A percentile compares a stretch with the other conserved stretches of the same genome.
phyloP scores from a whole-genome alignment of 1,139 yeast species.

The Yamadazyma atlantica region DNA sequence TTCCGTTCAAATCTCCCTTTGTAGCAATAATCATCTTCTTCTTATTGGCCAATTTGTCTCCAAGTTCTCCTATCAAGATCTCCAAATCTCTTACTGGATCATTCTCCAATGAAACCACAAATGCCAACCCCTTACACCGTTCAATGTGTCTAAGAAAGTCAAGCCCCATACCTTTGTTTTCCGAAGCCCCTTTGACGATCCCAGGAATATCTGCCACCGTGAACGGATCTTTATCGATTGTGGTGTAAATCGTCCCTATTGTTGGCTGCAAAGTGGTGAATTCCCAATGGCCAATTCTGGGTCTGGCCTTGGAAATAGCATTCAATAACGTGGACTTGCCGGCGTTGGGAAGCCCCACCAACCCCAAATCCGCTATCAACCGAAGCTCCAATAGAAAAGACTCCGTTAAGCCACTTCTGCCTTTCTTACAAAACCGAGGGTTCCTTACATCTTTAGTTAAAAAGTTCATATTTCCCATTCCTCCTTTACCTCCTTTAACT shows the following conservation, averaged over 20 bases:
- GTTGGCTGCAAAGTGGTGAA: constrained; percentile 93
- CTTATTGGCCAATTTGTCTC: constrained; percentile 59
- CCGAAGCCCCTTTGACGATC: constrained; percentile 80
- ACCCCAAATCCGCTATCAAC: constrained; percentile 85
- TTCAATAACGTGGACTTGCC: constrained; percentile 88
- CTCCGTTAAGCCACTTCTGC: constrained; percentile 67
- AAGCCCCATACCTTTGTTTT: constrained; percentile 89
- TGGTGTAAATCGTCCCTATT: constrained; percentile 77
- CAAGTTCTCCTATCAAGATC: constrained; percentile 67
- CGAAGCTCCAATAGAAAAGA: constrained; percentile 79
- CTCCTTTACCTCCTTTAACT: constrained; percentile 86
- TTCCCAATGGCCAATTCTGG: constrained; percentile 95
- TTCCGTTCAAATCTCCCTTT: constrained; percentile 74
- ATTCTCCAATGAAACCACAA: constrained; percentile 75
- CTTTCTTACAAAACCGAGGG: constrained; percentile 83
- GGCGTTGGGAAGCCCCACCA: constrained; percentile 95
- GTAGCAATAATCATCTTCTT: constrained; percentile 79
- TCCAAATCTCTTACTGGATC: constrained; percentile 67
- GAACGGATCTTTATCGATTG: constrained; percentile 69
- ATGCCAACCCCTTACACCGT: constrained; percentile 84
- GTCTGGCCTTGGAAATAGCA: constrained; percentile 88
- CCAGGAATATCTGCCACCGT: constrained; percentile 99
- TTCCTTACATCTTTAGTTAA: constrained; percentile 79
- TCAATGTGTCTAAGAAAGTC: constrained; percentile 92
- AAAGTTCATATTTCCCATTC: constrained; percentile 95